Base-by-base conservation (phyloP, 257 asterid genomes). In the Capsicum rhomboideum region DNA sequence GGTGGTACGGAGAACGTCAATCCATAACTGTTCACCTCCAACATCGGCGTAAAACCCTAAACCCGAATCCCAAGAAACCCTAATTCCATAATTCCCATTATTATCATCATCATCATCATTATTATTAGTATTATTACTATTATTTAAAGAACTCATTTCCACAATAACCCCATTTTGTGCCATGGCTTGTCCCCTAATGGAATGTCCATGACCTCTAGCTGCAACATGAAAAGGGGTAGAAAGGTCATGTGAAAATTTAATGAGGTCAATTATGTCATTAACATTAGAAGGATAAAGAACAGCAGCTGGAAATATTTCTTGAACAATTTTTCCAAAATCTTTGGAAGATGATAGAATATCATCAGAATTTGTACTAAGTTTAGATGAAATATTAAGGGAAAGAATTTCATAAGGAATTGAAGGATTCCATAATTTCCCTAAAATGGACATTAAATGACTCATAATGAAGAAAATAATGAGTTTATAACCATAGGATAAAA, bases 191-290 rank as follows among this genome's bases (percentile, higher is more conserved):
- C 98, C 98, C 5, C 93, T 80, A 4, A 88, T 90, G 2, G 97
- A 94, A 82, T 94, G 98, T 61, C 98, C 98, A 29, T 84, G 91
- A 16, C 98, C 98, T 75, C 92, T 87, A 8, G 94, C 96, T 0
- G 97, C 93, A 10, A 93, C 40, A 7, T 71, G 18, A 12, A 95
- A 93, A 1, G 97, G 97, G 29, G 75, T 31, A 2, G 91, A 67
- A 9, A 85, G 84, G 14, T 83, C 86, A 80, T 91, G 85, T 2
- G 97, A 92, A 37, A 87, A 78, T 46, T 86, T 87, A 0, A 92
- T 74, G 37, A 95, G 90, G 2, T 77, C 83, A 10, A 90, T 18
- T 10, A 95, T 85, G 13, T 93, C 99, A 0, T 85, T 44, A 6
- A 88, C 52, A 61, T 92, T 88, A 0, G 95, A 80, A 13, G 99